Percentiles rank a stretch among this genome's conserved stretches.
These are phyloP conservation scores for Drosera spatulata DNA, from an alignment of 179 eudicot species.

Conservation along the genomic window DNA sequence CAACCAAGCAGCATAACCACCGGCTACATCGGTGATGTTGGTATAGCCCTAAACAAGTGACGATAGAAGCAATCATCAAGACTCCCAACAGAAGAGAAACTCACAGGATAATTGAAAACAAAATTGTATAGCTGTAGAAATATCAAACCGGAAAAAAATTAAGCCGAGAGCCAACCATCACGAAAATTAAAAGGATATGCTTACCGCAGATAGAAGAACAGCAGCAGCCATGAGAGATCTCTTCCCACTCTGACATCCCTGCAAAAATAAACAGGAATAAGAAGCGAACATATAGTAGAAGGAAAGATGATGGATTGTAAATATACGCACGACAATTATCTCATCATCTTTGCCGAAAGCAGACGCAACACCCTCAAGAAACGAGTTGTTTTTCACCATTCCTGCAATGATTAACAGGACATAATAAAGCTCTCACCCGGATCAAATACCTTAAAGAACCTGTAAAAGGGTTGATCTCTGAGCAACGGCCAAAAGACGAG, in stretches of 20 bases:
- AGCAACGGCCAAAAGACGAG: not conserved
- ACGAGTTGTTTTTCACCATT: slow-evolving; percentile 51
- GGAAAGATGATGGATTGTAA: not conserved
- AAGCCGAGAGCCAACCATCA: not conserved
- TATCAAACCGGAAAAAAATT: too few relatives aligned
- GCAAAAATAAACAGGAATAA: not conserved
- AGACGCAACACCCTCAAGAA: slow-evolving; percentile 39
- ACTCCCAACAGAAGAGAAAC: not conserved
- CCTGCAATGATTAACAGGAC: slow-evolving; percentile 18
- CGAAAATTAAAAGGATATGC: slow-evolving; percentile 7
- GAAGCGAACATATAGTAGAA: not conserved
- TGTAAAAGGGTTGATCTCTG: not conserved
- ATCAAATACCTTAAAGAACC: too few relatives aligned
- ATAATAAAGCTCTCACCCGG: not conserved
- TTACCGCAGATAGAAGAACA: slow-evolving; percentile 65
- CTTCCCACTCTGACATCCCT: slow-evolving; percentile 82
- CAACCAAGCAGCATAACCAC: slow-evolving; percentile 66
- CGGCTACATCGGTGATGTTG: slow-evolving; percentile 49
- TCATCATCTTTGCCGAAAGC: slow-evolving; percentile 62
- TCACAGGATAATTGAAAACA: not conserved
- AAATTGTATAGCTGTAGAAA: not conserved
- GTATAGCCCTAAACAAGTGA: slow-evolving; percentile 43
- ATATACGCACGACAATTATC: slow-evolving; percentile 52
- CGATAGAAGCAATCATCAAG: not conserved
- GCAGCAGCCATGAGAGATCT: slow-evolving; percentile 72